phyloP scores from a whole-genome alignment of 345 rosid genomes.

The Eucalyptus pauciflora region DNA sequence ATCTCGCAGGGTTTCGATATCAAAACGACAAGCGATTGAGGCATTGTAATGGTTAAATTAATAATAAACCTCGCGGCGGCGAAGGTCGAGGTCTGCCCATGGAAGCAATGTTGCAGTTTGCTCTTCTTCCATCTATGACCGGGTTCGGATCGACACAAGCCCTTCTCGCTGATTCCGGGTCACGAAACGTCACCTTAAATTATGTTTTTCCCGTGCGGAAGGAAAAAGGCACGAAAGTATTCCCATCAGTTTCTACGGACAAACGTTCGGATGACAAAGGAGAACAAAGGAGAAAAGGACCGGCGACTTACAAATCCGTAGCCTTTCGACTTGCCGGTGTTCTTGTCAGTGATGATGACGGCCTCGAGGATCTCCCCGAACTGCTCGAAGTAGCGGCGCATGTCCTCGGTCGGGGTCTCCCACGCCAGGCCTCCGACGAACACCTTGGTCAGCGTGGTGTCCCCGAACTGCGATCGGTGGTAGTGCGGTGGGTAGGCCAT shows the following conservation, averaged over 20 bases:
- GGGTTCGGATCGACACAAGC: constrained; percentile 83
- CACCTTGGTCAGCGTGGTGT: constrained; percentile 80
- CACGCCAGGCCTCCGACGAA: constrained; percentile 94
- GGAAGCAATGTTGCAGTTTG: constrained; percentile 90
- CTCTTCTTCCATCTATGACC: constrained; percentile 78
- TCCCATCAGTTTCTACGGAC: not conserved
- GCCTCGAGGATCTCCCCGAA: constrained; percentile 98
- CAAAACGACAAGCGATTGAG: not conserved
- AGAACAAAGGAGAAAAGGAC: not conserved
- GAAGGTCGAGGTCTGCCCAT: constrained; percentile 79
- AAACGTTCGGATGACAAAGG: not conserved
- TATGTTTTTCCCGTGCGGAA: not conserved
- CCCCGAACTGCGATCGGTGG: constrained; percentile 94
- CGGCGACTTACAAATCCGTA: constrained; percentile 71
- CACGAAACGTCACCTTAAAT: constrained; percentile 75
- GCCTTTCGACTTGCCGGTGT: constrained; percentile 88
- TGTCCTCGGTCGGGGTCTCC: constrained; percentile 88
- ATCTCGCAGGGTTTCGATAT: not conserved
- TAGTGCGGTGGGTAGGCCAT: constrained; percentile 51
- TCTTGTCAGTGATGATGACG: constrained; percentile 74
- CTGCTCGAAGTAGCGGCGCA: constrained; percentile 75
- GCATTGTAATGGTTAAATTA: not conserved
- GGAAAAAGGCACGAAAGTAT: not conserved
- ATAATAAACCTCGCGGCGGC: constrained; percentile 57
- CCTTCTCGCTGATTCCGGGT: constrained; percentile 75